Conservation (phyloP, 768 basidiomycete species). For the Saitozyma sp. region DNA sequence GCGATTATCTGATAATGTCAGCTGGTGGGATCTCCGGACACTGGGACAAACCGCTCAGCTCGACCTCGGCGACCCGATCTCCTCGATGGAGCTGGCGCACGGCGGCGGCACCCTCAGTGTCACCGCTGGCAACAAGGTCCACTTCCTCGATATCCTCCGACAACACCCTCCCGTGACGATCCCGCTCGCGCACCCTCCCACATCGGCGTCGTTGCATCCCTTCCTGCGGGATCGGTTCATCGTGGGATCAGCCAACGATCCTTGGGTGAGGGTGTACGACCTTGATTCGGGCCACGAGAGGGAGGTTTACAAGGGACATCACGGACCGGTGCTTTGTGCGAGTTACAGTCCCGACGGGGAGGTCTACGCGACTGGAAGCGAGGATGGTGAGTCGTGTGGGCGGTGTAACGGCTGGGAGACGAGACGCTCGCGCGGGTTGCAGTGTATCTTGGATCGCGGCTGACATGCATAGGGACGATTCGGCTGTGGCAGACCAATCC, state of each 20-base stretch:
- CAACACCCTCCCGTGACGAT: slow-evolving; percentile 70
- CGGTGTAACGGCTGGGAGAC: not conserved
- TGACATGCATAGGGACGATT: slow-evolving; percentile 69
- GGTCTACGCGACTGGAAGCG: slow-evolving; percentile 94
- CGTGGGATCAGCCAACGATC: slow-evolving; percentile 82
- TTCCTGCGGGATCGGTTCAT: slow-evolving; percentile 84
- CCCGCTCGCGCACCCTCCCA: slow-evolving; percentile 79
- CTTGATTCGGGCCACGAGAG: slow-evolving; percentile 79
- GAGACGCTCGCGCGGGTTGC: not conserved
- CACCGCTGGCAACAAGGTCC: slow-evolving; percentile 86
- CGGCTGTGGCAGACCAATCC: slow-evolving; percentile 97
- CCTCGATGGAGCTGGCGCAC: slow-evolving; percentile 87
- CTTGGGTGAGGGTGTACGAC: slow-evolving; percentile 94
- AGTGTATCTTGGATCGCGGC: not conserved
- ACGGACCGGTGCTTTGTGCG: slow-evolving; percentile 93
- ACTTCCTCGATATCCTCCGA: slow-evolving; percentile 69
- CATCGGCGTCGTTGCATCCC: slow-evolving; percentile 93
- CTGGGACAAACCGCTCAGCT: slow-evolving; percentile 69
- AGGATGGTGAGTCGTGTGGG: slow-evolving; percentile 57
- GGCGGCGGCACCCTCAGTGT: slow-evolving; percentile 78
- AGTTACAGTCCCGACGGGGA: slow-evolving; percentile 95
- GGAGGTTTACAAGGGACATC: slow-evolving; percentile 92
- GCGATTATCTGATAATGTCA: slow-evolving; percentile 43
- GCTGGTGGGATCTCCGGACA: slow-evolving; percentile 96
- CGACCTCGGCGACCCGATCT: slow-evolving; percentile 74